A percentile compares a stretch with the other conserved stretches of the same genome.
Evolutionary conservation across 2,329 filamentous ascomycete genomes (phyloP).

Genomic region (Chaetomium globosum): DNA sequence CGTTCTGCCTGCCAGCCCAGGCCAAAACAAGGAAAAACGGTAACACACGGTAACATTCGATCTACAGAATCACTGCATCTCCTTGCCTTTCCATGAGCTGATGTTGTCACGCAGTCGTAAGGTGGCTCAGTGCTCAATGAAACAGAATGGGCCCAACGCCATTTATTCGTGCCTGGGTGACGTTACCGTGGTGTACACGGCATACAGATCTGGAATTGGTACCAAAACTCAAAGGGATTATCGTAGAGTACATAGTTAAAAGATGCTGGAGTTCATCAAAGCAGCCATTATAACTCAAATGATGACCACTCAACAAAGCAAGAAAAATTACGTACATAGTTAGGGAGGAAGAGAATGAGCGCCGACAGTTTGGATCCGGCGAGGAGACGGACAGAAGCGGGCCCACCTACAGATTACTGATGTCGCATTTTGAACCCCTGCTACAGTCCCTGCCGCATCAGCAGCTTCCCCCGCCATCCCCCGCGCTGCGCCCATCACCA

Average conservation of each 20-base stretch:
- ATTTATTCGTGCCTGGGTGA: too few relatives aligned
- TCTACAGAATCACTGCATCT: not conserved
- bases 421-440: not conserved
- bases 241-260: not conserved
- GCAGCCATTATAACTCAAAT: not conserved
- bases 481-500: not conserved
- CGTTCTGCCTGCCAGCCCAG: not conserved
- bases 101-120: not conserved
- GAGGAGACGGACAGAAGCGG: not conserved
- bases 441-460: slow-evolving; percentile 6
- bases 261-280: not conserved
- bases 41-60: too few relatives aligned
- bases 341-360: not conserved
- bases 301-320: not conserved
- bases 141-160: not conserved
- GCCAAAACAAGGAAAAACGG: not conserved
- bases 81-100: not conserved
- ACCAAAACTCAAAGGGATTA: not conserved
- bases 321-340: not conserved
- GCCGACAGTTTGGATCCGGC: not conserved
- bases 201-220: too few relatives aligned
- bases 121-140: not conserved
- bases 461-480: slow-evolving; percentile 12
- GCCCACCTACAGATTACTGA: not conserved
- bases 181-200: too few relatives aligned